Conservation (phyloP, 78 protist genomes). For the Dictyostelium purpureum region DNA sequence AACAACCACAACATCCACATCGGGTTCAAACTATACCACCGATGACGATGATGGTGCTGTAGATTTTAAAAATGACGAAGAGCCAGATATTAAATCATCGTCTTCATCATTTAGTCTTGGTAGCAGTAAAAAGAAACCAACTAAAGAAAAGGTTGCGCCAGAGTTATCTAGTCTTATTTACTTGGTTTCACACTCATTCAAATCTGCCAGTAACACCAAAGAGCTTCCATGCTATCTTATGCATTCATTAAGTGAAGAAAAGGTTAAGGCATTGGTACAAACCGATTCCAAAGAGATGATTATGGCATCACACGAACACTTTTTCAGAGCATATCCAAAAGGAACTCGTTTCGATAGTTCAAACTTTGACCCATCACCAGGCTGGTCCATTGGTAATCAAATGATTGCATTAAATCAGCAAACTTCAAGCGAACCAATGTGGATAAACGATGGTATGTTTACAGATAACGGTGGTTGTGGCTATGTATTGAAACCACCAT, state of each 20-base stretch:
- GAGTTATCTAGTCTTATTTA: constrained; percentile 29
- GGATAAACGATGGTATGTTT: constrained; percentile 78
- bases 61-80: neutral
- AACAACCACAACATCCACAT: neutral
- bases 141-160: constrained; percentile 23
- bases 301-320: constrained; percentile 43
- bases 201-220: neutral
- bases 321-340: constrained; percentile 88
- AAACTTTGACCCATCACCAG: constrained; percentile 88
- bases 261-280: constrained; percentile 7
- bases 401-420: constrained; percentile 92
- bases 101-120: neutral
- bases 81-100: neutral
- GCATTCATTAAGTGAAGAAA: constrained; percentile 75
- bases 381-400: constrained; percentile 88
- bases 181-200: neutral
- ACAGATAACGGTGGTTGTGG: constrained; percentile 83
- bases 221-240: neutral
- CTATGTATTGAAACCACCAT: constrained; percentile 82
- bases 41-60: constrained; percentile 3
- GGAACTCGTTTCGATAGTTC: constrained; percentile 89
- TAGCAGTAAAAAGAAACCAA: neutral
- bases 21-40: neutral
- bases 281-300: constrained; percentile 1
- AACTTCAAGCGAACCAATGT: constrained; percentile 74